Percentiles rank a stretch among this genome's conserved stretches.
These are phyloP conservation scores for Fusarium irregulare DNA, from an alignment of 2,329 filamentous ascomycete species.

Conservation along the genomic window DNA sequence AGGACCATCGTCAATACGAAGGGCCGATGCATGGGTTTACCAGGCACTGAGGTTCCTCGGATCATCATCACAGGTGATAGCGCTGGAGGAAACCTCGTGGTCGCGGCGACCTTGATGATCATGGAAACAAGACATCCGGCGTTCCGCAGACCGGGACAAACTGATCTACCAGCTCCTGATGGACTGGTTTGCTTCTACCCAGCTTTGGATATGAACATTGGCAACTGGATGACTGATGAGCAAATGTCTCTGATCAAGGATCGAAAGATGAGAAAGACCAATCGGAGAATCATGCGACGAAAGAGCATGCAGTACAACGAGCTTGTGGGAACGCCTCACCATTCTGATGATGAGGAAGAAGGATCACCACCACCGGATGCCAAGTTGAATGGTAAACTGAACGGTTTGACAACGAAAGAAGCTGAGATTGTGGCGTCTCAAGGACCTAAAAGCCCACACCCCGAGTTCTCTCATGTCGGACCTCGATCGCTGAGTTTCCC, in stretches of 20 bases:
- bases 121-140: constrained; percentile 74
- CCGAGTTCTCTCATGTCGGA: constrained; percentile 63
- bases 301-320: constrained; percentile 92
- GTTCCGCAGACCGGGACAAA: constrained; percentile 52
- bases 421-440: constrained; percentile 18
- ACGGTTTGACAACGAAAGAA: constrained; percentile 16
- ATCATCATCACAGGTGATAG: constrained; percentile 62
- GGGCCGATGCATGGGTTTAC: constrained; percentile 58
- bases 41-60: constrained; percentile 52
- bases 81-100: constrained; percentile 61
- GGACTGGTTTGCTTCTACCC: constrained; percentile 91
- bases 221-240: constrained; percentile 99
- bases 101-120: constrained; percentile 88
- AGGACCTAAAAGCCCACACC: constrained; percentile 53
- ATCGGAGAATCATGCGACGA: constrained; percentile 79
- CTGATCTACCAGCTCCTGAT: constrained; percentile 76
- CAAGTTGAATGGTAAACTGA: constrained; percentile 3
- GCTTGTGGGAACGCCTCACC: constrained; percentile 83
- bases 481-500: constrained; percentile 49
- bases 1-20: constrained; percentile 52
- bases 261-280: constrained; percentile 79
- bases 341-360: constrained; percentile 79
- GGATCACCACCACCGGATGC: constrained; percentile 33
- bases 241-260: constrained; percentile 96
- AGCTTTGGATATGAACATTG: constrained; percentile 94